A percentile compares a stretch with the other conserved stretches of the same genome.
These are phyloP conservation scores for Setaria italica DNA, from an alignment of 202 grass and related monocot species.

Conservation along the genomic window DNA sequence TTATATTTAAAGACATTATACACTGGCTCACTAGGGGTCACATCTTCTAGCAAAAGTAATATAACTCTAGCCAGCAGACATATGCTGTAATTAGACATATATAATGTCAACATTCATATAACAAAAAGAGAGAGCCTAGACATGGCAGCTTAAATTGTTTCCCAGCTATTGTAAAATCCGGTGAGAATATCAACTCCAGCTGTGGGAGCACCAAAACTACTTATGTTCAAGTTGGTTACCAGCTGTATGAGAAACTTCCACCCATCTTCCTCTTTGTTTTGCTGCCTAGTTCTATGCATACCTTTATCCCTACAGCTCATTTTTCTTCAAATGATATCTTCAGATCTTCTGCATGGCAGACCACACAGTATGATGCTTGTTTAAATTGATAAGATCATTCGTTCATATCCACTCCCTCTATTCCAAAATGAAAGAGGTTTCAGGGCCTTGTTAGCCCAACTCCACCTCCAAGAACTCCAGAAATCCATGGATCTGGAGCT, in stretches of 20 bases:
- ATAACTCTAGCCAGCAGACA: background rate
- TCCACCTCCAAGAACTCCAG: background rate
- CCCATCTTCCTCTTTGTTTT: background rate
- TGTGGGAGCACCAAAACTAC: no score
- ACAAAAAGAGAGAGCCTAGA: background rate
- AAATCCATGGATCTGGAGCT: background rate
- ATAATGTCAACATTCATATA: background rate
- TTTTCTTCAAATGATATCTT: background rate
- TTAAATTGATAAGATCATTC: background rate
- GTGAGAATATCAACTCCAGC: background rate
- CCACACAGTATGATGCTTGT: background rate
- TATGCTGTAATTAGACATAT: background rate
- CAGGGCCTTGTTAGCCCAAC: background rate
- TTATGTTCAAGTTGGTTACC: background rate
- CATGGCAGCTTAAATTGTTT: slow-evolving; percentile 3
- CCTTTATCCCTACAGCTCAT: background rate
- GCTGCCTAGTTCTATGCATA: background rate
- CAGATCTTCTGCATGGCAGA: background rate
- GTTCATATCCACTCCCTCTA: background rate
- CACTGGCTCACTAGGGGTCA: slow-evolving; percentile 4
- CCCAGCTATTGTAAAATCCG: background rate
- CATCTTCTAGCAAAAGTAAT: slow-evolving; percentile 7
- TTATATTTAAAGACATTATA: background rate
- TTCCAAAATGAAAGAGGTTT: background rate
- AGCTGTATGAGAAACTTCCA: background rate